These are phyloP conservation scores for Macrocybe gigantea DNA, from an alignment of 768 basidiomycete genomes.

Conservation along the genomic window DNA sequence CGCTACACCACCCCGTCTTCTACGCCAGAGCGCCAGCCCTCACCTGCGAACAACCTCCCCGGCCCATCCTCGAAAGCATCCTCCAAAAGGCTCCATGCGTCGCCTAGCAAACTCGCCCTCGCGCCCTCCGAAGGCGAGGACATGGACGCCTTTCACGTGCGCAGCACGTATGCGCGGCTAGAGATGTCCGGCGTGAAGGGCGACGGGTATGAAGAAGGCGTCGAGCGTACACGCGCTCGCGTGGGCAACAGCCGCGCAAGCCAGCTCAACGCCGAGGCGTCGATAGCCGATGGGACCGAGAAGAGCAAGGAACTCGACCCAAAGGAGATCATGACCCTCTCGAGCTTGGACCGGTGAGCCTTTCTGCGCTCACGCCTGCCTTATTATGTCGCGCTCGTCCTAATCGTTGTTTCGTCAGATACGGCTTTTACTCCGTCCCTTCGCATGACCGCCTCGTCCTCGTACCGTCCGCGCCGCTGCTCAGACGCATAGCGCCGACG, in stretches of 20 bases:
- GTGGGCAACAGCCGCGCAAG: conserved; percentile 48
- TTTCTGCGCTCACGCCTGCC: background rate
- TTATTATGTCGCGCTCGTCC: background rate
- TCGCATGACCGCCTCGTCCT: conserved; percentile 82
- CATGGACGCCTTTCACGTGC: conserved; percentile 74
- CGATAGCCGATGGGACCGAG: conserved; percentile 51
- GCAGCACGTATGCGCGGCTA: conserved; percentile 86
- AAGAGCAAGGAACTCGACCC: conserved; percentile 61
- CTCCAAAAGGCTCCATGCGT: conserved; percentile 21
- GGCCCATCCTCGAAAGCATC: conserved; percentile 30
- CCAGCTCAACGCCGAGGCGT: conserved; percentile 51
- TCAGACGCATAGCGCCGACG: conserved; percentile 48
- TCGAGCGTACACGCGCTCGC: conserved; percentile 86
- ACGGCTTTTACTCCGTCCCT: conserved; percentile 82
- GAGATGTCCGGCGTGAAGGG: conserved; percentile 88
- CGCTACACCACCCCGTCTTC: conserved; percentile 22
- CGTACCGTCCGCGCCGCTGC: conserved; percentile 55
- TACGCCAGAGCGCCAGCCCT: conserved; percentile 15
- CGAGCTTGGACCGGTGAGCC: conserved; percentile 82
- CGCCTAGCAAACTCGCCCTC: conserved; percentile 53
- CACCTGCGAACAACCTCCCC: conserved; percentile 12
- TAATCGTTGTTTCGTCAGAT: conserved; percentile 39
- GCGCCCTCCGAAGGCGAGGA: conserved; percentile 78
- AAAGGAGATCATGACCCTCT: conserved; percentile 69
- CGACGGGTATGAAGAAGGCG: conserved; percentile 90